Evolutionary conservation across 2,329 filamentous ascomycete species (phyloP).

Genomic region (Alternaria gansuensis): DNA sequence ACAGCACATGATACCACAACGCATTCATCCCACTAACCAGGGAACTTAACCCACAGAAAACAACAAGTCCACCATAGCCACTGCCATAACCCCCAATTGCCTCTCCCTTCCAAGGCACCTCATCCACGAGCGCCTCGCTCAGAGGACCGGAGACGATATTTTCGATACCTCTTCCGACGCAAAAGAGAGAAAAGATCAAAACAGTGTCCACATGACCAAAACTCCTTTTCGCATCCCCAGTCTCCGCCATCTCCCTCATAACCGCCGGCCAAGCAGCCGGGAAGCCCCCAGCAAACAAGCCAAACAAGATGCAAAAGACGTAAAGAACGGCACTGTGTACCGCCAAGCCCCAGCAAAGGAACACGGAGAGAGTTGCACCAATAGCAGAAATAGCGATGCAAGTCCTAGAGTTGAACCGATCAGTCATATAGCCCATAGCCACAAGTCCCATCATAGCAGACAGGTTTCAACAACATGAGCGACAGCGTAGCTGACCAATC

Average conservation of each 20-base stretch:
- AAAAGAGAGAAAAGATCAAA: conserved; percentile 1
- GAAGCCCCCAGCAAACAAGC: conserved; percentile 43
- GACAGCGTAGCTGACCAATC: conserved; percentile 30
- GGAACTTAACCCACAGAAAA: conserved; percentile 2
- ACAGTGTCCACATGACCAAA: conserved; percentile 8
- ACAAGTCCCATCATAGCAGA: neutral
- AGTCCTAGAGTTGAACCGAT: conserved; percentile 49
- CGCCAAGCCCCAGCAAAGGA: conserved; percentile 59
- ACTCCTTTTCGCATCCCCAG: neutral
- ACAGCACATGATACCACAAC: conserved; percentile 1
- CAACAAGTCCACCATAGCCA: conserved; percentile 8
- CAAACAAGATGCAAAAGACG: conserved; percentile 46
- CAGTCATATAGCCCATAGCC: neutral
- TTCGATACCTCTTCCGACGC: neutral
- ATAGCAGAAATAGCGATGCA: conserved; percentile 55
- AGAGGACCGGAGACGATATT: conserved; percentile 7
- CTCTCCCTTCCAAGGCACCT: neutral
- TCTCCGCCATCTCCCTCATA: conserved; percentile 19
- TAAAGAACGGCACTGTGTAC: conserved; percentile 47
- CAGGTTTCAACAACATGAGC: neutral
- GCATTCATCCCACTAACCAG: conserved; percentile 1
- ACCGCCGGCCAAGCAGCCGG: conserved; percentile 35
- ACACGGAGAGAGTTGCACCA: conserved; percentile 53
- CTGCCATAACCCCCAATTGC: conserved; percentile 6
- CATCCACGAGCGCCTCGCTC: conserved; percentile 4